Base-by-base conservation (phyloP, 2,329 filamentous ascomycete genomes). In the Pseudogymnoascus sp. region DNA sequence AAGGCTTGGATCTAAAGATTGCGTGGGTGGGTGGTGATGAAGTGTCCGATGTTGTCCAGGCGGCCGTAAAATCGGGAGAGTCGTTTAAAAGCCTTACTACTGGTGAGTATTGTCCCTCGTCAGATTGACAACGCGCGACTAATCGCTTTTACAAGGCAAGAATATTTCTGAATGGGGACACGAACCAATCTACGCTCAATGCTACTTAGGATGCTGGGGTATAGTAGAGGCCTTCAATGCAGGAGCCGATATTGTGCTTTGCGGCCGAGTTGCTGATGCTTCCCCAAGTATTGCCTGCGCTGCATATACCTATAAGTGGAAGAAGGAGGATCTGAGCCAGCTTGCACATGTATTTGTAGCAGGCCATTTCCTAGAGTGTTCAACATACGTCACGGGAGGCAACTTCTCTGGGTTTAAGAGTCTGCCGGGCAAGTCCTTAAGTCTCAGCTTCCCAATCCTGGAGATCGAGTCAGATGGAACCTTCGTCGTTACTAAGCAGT, bases 271-370 rank as follows among this genome's bases (percentile, higher is more conserved):
- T 4, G 72, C 76, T 1, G 77, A 79, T 70, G 77, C 77, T 12
- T 75, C 72, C 3, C 75, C 76, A 1, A 74, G 77, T 2, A 78
- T 79, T 56, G 76, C 73, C 10, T 72, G 75, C 12, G 76, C 76
- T 4, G 72, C 70, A 59, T 79, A 75, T 75, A 78, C 72, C 68
- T 76, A 79, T 68, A 63, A 68, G 22, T 81, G 79, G 79, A 62
- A 70, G 10, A 69, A 75, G 12, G 66, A 69, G 8, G 69, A 73
- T n/a, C 65, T 76, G 59, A 71, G 78, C 59, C 66, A 75, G 65
- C 65, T 79, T 5, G 77, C 77, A 41, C 75, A 75, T 56, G 74
- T 76, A n/a, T 59, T 73, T 8, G 60, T 73, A n/a, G 70, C 68
- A 28, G 72, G 72, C 14, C 69, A 73, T 64, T 62, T 74, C 4